Base-by-base conservation (phyloP, 2,329 filamentous ascomycete genomes). In the Lojkania enalia region DNA sequence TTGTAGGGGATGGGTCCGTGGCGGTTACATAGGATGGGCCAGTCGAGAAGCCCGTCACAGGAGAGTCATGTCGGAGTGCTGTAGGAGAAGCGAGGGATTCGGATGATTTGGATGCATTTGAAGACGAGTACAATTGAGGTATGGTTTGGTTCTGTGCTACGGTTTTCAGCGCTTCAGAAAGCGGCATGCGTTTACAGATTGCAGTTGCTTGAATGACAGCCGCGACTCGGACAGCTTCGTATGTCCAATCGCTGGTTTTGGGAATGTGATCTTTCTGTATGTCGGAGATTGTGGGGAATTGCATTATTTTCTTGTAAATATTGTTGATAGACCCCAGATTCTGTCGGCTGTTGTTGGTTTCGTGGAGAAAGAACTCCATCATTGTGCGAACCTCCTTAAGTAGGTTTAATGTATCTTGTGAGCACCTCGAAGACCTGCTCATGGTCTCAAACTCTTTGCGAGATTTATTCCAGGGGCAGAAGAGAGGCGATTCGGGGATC, bases 401-500 rank as follows among this genome's bases (percentile, higher is more conserved):
- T 0, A 71, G 52, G 1, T 58, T 55, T 2, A 55, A 40, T 2
- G 59, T 55, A 5, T 48, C 30, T 5, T 29, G 7, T 1, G 35
- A 44, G 32, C 57, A 65, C 4, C 42, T 39, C 5, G 18, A 18
- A 5, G 61, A 62, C 20, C 49, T 51, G 20, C 55, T 48, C 15
- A 71, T 42, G 1, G 64, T 70, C 7, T 57, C 45, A 27, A 63
- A 69, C 4, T 48, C 53, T 0, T 18, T 31, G 11, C 58, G 15
- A n/a, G n/a, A n/a, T n/a, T n/a, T n/a, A n/a, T 27, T 27, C n/a
- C n/a, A 57, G 5, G 68, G 67, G 27, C 55, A 60, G 42, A 63
- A 71, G 0, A 71, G 46, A 4, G 69, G 69, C 1, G 66, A 70
- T 30, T 71, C 67, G 0, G 69, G 69, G 20, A 69, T 51, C 3